Evolutionary conservation across 176 grass and related monocot species (phyloP).

Genomic region (Coix lacrymajobi): DNA sequence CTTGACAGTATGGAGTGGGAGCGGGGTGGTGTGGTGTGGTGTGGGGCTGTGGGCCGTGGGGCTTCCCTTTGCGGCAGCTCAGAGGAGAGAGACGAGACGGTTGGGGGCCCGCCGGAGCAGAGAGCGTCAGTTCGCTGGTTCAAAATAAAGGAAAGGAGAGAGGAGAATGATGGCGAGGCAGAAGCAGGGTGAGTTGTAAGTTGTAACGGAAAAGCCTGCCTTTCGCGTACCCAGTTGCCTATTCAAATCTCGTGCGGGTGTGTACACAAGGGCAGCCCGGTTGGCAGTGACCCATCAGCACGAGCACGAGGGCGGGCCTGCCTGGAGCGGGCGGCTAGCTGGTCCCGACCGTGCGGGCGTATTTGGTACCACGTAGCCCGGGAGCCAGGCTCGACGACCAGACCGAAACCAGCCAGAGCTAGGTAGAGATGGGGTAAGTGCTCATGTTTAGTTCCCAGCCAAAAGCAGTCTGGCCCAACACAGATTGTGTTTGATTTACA

Average conservation of each 20-base stretch:
- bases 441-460: no score
- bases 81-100: constrained; percentile 22
- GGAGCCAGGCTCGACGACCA: no score
- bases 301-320: neutral
- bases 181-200: constrained; percentile 8
- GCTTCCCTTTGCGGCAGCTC: constrained; percentile 4
- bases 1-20: neutral
- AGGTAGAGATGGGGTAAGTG: no score
- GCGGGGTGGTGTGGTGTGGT: neutral
- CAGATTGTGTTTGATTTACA: no score
- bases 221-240: neutral
- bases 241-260: constrained; percentile 34
- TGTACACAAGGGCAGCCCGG: neutral
- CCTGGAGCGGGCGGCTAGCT: neutral
- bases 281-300: neutral
- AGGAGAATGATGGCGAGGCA: constrained; percentile 8
- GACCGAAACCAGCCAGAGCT: no score
- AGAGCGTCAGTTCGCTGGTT: constrained; percentile 9
- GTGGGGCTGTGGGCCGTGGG: no score
- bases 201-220: constrained; percentile 21
- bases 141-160: constrained; percentile 13
- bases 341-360: constrained; percentile 37
- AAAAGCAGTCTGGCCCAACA: no score
- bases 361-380: no score
- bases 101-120: neutral